Evolutionary conservation across 108 stramenopile genomes (phyloP).

Genomic region (Conticribra weissflogii): DNA sequence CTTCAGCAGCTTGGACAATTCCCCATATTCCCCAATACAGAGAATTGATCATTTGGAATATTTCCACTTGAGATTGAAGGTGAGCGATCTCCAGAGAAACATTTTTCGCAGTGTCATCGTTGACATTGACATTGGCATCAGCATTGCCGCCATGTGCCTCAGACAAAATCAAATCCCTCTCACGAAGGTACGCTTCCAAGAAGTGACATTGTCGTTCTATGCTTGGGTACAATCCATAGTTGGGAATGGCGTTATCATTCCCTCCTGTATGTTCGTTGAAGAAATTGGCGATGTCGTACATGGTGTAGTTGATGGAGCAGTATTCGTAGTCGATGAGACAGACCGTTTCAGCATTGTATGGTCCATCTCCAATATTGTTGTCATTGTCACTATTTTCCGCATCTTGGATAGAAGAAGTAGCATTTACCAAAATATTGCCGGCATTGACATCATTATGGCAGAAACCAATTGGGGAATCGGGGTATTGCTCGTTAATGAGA

Average conservation of each 20-base stretch:
- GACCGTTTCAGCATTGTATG: conserved; percentile 36
- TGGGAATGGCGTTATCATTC: conserved; percentile 58
- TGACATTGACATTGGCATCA: neutral
- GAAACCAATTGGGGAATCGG: conserved; percentile 59
- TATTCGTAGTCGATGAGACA: conserved; percentile 90
- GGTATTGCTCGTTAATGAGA: conserved; percentile 17
- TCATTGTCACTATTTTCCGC: conserved; percentile 10
- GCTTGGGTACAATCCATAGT: conserved; percentile 61
- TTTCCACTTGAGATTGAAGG: conserved; percentile 51
- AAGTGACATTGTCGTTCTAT: conserved; percentile 47
- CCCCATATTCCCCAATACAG: conserved; percentile 90
- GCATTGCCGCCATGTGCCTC: neutral
- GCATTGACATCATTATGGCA: conserved; percentile 91
- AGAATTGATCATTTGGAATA: conserved; percentile 78
- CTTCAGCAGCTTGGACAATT: conserved; percentile 73
- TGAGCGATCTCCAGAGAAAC: conserved; percentile 20
- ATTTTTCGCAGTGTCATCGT: conserved; percentile 2
- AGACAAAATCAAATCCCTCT: conserved; percentile 18
- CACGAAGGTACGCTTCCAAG: conserved; percentile 51
- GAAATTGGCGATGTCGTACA: conserved; percentile 91
- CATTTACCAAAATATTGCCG: conserved; percentile 68
- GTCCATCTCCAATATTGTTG: neutral
- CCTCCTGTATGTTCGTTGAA: conserved; percentile 89
- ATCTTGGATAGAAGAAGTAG: conserved; percentile 10
- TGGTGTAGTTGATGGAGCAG: conserved; percentile 72